Base-by-base conservation (phyloP, 805 yeast genomes). In the Vanderwaltozyma tropicalis region DNA sequence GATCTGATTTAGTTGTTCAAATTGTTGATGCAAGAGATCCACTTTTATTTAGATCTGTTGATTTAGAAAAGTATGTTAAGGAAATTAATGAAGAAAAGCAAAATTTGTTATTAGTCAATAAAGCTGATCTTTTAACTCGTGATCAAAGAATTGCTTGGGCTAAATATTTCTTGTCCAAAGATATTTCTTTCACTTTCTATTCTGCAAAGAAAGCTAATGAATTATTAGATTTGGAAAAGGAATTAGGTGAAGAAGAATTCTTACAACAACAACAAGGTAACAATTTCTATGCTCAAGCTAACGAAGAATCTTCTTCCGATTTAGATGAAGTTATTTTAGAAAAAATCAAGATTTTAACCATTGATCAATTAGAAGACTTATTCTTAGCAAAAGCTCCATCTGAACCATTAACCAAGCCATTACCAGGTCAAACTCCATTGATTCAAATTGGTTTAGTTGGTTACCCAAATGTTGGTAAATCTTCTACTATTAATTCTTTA, bases 11-110 rank as follows among this genome's bases (percentile, higher is more conserved):
- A 50, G 76, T 92, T 28, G 96, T 92, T 5, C 98, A 92, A 59
- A 92, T 92, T 66, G 97, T 92, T 21, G 98, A 92, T 65, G 97
- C 96, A 11, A 74, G 98, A 63, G 87, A 85, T 56, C 98, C 98
- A 5, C 63, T 88, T 41, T 68, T 86, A 42, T 92, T 86, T 66
- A 73, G 97, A 57, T 87, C 96, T 1, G 74, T 74, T 19, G 97
- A 92, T 63, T 70, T 85, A 54, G 97, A 84, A 47, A 69, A 62
- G 18, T 92, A 92, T 54, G 96, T 87, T 16, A 67, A 71, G 39
- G 94, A 84, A 46, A 55, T 85, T 32, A 79, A 80, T 46, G 74
- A 77, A n/a, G 62, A 74, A 35, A 92, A 92, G 62, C 74, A 72
- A 42, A 88, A 86, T 50, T 68, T 92, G 49, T 66, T 92, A 45